Conservation (phyloP, 2,329 filamentous ascomycete genomes). For the Pseudogymnoascus pannorum region DNA sequence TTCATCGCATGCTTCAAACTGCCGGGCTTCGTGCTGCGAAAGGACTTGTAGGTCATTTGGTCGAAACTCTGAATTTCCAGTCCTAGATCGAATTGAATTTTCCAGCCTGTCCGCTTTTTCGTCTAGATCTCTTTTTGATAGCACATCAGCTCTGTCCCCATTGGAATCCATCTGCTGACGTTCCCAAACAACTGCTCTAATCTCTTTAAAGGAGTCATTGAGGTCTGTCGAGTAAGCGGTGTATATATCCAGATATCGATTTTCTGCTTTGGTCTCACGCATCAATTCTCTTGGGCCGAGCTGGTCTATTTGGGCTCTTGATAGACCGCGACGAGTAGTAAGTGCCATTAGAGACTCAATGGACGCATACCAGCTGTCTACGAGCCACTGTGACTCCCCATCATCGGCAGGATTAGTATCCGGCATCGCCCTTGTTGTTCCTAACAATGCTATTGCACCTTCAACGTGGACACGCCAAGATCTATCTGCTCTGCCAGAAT, state of each 20-base stretch:
- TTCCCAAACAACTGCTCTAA: constrained; percentile 32
- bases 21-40: constrained; percentile 20
- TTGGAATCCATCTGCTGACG: constrained; percentile 18
- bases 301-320: constrained; percentile 17
- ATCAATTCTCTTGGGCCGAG: neutral
- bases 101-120: constrained; percentile 30
- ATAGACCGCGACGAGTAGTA: constrained; percentile 29
- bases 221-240: constrained; percentile 35
- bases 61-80: constrained; percentile 30
- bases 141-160: constrained; percentile 12
- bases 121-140: constrained; percentile 20
- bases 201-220: constrained; percentile 32
- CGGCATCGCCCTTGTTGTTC: constrained; percentile 18
- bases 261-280: constrained; percentile 8
- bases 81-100: constrained; percentile 28
- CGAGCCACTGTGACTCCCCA: constrained; percentile 17
- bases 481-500: constrained; percentile 32
- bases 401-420: neutral
- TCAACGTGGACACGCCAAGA: constrained; percentile 38
- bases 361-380: constrained; percentile 35
- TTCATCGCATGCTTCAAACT: constrained; percentile 35
- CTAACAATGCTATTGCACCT: constrained; percentile 34
- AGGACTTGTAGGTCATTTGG: constrained; percentile 15
- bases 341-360: constrained; percentile 36
- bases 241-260: constrained; percentile 36